These are phyloP conservation scores for Atkinsonella texensis DNA, from an alignment of 2,329 filamentous ascomycete species.

Conservation along the genomic window DNA sequence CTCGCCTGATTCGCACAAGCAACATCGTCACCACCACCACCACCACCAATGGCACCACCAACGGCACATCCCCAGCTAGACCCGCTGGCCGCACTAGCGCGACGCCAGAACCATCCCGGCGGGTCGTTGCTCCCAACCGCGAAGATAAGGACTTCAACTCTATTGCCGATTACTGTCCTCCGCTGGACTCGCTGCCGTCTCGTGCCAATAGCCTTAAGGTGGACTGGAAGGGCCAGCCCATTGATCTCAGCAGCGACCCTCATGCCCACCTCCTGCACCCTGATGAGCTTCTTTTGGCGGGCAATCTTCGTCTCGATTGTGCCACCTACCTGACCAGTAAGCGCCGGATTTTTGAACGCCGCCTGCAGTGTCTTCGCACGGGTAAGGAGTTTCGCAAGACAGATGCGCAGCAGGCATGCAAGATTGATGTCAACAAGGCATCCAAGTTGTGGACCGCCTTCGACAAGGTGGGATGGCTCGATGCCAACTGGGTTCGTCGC, in stretches of 20 bases:
- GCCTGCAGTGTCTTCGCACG: slow-evolving; percentile 53
- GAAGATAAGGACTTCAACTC: slow-evolving; percentile 73
- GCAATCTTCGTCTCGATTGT: slow-evolving; percentile 70
- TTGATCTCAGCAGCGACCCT: slow-evolving; percentile 64
- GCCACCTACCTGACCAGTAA: slow-evolving; percentile 88
- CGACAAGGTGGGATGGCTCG: slow-evolving; percentile 76
- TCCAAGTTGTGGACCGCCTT: slow-evolving; percentile 87
- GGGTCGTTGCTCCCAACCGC: slow-evolving; percentile 51
- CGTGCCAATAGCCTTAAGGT: slow-evolving; percentile 65
- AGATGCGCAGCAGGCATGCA: slow-evolving; percentile 90
- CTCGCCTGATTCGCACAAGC: slow-evolving; percentile 24
- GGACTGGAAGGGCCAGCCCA: slow-evolving; percentile 73
- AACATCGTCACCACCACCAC: slow-evolving; percentile 12
- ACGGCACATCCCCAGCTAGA: slow-evolving; percentile 11
- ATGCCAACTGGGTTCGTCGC: slow-evolving; percentile 32
- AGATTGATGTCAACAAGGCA: slow-evolving; percentile 96
- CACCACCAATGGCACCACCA: slow-evolving; percentile 2
- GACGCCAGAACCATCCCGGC: slow-evolving; percentile 37
- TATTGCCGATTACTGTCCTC: slow-evolving; percentile 62
- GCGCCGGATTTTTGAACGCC: slow-evolving; percentile 74
- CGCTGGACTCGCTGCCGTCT: slow-evolving; percentile 49
- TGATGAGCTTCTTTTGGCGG: slow-evolving; percentile 65
- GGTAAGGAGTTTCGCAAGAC: slow-evolving; percentile 89
- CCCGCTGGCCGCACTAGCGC: slow-evolving; percentile 26
- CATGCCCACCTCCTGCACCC: slow-evolving; percentile 60